Conservation (phyloP, 1,284 basidiomycete genomes). For the Marasmius sp. region DNA sequence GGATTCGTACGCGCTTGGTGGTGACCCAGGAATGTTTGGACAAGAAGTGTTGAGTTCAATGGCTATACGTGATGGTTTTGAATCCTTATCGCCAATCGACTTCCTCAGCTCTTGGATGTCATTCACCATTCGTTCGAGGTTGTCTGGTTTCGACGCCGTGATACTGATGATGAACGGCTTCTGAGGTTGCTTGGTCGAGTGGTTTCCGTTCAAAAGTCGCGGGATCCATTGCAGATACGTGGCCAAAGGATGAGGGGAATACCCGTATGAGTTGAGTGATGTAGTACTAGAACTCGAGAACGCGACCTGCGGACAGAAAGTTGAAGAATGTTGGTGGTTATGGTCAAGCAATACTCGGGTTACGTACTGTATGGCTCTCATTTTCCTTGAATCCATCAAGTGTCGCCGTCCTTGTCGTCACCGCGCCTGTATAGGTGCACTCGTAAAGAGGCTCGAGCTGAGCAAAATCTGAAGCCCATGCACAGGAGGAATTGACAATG, state of each 20-base stretch:
- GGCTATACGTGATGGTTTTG: constrained; percentile 44
- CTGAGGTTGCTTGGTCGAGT: constrained; percentile 17
- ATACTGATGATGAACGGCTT: constrained; percentile 81
- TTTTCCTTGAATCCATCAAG: constrained; percentile 66
- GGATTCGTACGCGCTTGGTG: constrained; percentile 65
- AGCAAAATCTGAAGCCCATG: constrained; percentile 69
- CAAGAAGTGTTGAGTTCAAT: constrained; percentile 81
- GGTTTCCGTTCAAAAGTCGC: constrained; percentile 38
- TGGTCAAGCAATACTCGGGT: neutral
- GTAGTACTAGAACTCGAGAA: constrained; percentile 49
- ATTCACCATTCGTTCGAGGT: constrained; percentile 54
- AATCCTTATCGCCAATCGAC: constrained; percentile 31
- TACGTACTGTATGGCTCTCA: constrained; percentile 53
- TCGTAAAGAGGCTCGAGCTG: constrained; percentile 66
- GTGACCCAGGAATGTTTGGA: constrained; percentile 66
- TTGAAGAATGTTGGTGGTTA: constrained; percentile 3
- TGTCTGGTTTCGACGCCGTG: constrained; percentile 53
- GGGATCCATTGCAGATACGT: constrained; percentile 66
- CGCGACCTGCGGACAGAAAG: constrained; percentile 45
- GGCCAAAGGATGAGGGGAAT: constrained; percentile 70
- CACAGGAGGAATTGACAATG: constrained; percentile 73
- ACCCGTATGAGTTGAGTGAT: constrained; percentile 78
- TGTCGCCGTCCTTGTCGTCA: constrained; percentile 76
- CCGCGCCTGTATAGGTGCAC: constrained; percentile 67
- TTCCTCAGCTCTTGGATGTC: constrained; percentile 57